Evolutionary conservation across 768 basidiomycete genomes (phyloP), one percentile per base, ranked within the genome.

Genomic region (Clitopilus passeckerianus): DNA sequence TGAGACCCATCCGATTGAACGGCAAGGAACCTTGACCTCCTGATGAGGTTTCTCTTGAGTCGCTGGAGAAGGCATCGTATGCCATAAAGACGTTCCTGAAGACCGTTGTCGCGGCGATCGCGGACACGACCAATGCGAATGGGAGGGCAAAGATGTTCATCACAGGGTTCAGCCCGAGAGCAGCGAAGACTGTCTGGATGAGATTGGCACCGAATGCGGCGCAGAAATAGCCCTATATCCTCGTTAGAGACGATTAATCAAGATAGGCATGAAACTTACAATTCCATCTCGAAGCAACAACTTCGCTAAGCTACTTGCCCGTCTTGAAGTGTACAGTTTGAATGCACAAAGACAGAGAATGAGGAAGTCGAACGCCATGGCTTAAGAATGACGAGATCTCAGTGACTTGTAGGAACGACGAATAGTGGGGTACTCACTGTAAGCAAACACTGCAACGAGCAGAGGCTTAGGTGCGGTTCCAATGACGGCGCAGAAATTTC

Each of bases 11-110:
- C 8, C 61, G 63, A 37, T 43, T 56, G 57, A 34, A 41, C 14
- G 33, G 2, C 24, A n/a, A 23, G 10, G 18, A 15, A 23, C 59
- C 20, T 20, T 60, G 22, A 53, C 23, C 54, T 27, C 12, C 60
- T 54, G 20, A 46, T 54, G 41, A 57, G 23, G 5, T 54, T 56
- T 10, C 57, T 62, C 44, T 57, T 54, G 1, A 50, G 24, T 69
- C 64, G 53, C 62, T 54, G 6, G 67, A 64, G 67, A 74, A 74
- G 1, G 62, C 63, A 56, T 74, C 73, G 34, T 70, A 68, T 7
- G 67, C 64, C 22, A 60, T 69, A 62, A 74, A 74, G 53, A 74
- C 72, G 57, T 74, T 73, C 30, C 72, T 68, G 64, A 74, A 74
- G 24, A 74, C 72, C 5, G 72, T 71, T 12, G 72, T 74, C 0